Base-by-base conservation (phyloP, 2,329 filamentous ascomycete genomes). In the Diaporthe vaccinii region DNA sequence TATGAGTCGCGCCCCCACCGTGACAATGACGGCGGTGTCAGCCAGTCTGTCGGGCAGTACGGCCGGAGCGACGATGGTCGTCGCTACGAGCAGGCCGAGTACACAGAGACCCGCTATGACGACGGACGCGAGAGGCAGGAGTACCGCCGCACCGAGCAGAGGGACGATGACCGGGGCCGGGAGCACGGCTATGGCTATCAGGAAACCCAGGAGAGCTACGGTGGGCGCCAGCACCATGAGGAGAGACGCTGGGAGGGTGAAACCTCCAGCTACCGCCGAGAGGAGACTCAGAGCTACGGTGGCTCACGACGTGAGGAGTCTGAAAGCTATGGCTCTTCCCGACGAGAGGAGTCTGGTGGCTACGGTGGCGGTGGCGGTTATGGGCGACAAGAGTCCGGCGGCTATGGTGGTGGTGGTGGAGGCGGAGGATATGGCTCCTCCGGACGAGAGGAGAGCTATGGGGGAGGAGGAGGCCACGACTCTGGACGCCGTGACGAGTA, bases 81-180 rank as follows among this genome's bases (percentile, higher is more conserved):
- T 78, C 87, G 88, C 65, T 92, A 92, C 78, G 91, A 89, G 10
- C 89, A 93, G 80, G 90, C 91, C 15, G 84, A 92, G 80, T 89
- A 90, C 79, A 88, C 86, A 44, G 85, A 91, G 80, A 93, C 90
- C 10, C 86, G 89, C 73, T 90, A 90, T 76, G 84, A 87, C 25
- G 86, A 88, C 73, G 92, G 92, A 68, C 89, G 89, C 65, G 86
- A 88, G 72, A 86, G 87, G 74, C 87, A 89, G 53, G 90, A 93
- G 75, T 93, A 92, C 83, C 86, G 87, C 75, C 89, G 91, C 44
- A 92, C 90, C 77, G 91, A 93, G 79, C 88, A 93, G 79, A 86
- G 89, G 62, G 84, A 87, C 46, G 80, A 80, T 58, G 84, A 85
- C 55, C 80, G 82, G 8, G 82, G 82, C 39, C 81, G 83, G 31